Percentiles rank a stretch among this genome's conserved stretches.
phyloP scores from a whole-genome alignment of 805 yeast species.

The Pichia ethanolica region DNA sequence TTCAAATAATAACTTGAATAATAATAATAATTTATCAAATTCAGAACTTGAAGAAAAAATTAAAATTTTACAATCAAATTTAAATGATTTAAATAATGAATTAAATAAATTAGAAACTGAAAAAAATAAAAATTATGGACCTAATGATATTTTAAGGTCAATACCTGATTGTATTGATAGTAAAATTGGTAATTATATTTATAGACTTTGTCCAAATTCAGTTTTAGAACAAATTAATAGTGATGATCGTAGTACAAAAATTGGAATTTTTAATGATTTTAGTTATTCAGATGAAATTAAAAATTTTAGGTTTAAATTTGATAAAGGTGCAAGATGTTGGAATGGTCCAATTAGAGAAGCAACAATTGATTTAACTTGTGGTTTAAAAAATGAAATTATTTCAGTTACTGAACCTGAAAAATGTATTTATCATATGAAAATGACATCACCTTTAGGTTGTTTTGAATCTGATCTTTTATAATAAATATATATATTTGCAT shows the following conservation, averaged over 20 bases:
- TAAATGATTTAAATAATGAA: constrained; percentile 17
- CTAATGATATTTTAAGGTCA: constrained; percentile 57
- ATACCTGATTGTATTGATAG: constrained; percentile 37
- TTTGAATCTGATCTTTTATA: constrained; percentile 13
- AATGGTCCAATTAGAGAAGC: constrained; percentile 85
- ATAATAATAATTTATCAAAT: neutral
- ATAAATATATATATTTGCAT: neutral
- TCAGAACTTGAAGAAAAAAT: constrained; percentile 2
- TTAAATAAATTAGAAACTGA: constrained; percentile 8
- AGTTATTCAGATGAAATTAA: constrained; percentile 10
- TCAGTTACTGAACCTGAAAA: constrained; percentile 82
- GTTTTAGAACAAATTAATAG: constrained; percentile 47
- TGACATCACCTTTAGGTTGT: constrained; percentile 43
- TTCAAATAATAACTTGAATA: neutral
- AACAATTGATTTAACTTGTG: constrained; percentile 58
- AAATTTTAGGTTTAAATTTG: constrained; percentile 29
- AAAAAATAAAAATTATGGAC: constrained; percentile 40
- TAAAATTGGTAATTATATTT: constrained; percentile 63
- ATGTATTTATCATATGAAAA: constrained; percentile 62
- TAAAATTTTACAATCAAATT: constrained; percentile 23
- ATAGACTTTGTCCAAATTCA: constrained; percentile 53
- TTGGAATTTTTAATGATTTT: constrained; percentile 38
- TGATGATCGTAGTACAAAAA: constrained; percentile 37
- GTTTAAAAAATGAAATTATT: constrained; percentile 45
- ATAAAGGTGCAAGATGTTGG: constrained; percentile 80